Conservation (phyloP, 2,329 filamentous ascomycete species). For the Curvularia spicifera region DNA sequence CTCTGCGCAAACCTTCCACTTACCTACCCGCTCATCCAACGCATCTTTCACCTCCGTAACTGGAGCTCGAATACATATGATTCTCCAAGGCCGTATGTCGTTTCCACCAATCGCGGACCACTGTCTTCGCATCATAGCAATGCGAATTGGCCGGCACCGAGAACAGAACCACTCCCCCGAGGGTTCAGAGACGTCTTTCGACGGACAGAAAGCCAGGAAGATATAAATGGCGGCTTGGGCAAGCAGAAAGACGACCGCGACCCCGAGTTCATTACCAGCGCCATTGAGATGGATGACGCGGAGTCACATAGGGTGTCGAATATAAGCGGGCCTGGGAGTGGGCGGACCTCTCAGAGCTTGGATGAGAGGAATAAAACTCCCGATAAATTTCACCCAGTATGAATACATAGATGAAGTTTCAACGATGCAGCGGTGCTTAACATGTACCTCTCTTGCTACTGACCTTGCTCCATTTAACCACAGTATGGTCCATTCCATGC, state of each 20-base stretch:
- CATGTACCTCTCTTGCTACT: slow-evolving; percentile 1
- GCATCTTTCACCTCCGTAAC: slow-evolving; percentile 50
- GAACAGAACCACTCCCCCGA: slow-evolving; percentile 19
- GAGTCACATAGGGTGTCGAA: slow-evolving; percentile 18
- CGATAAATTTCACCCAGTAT: slow-evolving; percentile 21
- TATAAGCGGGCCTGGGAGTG: slow-evolving; percentile 19
- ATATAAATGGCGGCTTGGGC: slow-evolving; percentile 27
- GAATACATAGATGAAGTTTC: slow-evolving; percentile 11
- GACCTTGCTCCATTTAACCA: not conserved
- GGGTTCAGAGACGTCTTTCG: slow-evolving; percentile 23
- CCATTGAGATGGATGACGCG: slow-evolving; percentile 33
- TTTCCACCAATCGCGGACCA: slow-evolving; percentile 9
- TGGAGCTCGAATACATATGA: slow-evolving; percentile 39
- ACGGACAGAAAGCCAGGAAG: slow-evolving; percentile 32
- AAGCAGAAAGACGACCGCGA: slow-evolving; percentile 23
- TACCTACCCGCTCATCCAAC: slow-evolving; percentile 63
- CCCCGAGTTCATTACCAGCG: slow-evolving; percentile 34
- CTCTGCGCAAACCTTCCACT: slow-evolving; percentile 68
- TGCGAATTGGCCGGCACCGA: slow-evolving; percentile 22
- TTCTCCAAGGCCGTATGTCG: slow-evolving; percentile 8
- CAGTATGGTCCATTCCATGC: not conserved
- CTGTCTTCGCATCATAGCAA: slow-evolving; percentile 9
- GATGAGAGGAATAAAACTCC: slow-evolving; percentile 16
- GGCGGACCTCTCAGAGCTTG: slow-evolving; percentile 20
- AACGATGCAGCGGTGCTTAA: slow-evolving; percentile 4